These are phyloP conservation scores for Paramecium primaurelia DNA, from an alignment of 73 alveolate genomes.

Conservation along the genomic window DNA sequence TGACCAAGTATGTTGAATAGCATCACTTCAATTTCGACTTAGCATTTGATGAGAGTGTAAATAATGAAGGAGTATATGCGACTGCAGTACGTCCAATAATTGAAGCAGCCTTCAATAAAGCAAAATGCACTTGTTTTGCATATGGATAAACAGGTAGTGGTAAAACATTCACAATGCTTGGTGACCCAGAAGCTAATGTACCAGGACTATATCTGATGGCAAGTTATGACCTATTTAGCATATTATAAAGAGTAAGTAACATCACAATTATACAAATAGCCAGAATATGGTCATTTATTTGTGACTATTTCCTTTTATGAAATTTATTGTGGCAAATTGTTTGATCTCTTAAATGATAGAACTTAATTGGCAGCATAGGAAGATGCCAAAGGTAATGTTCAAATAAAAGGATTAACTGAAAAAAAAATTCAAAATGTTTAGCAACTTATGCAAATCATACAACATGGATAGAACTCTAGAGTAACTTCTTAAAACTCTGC, in stretches of 20 bases:
- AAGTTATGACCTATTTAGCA: constrained; percentile 88
- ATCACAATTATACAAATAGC: constrained; percentile 9
- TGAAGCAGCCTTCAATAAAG: constrained; percentile 81
- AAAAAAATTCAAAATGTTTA: constrained; percentile 75
- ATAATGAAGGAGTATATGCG: constrained; percentile 63
- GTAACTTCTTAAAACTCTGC: constrained; percentile 45
- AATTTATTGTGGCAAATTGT: constrained; percentile 99
- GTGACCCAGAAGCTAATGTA: constrained; percentile 80
- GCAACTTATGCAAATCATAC: constrained; percentile 76
- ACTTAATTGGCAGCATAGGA: constrained; percentile 92
- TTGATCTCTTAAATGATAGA: constrained; percentile 96
- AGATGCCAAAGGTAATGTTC: constrained; percentile 97
- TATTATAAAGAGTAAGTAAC: constrained; percentile 72
- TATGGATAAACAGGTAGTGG: constrained; percentile 98
- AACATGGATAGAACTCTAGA: constrained; percentile 73
- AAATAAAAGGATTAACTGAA: constrained; percentile 94
- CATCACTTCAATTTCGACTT: constrained; percentile 88
- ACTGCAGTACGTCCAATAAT: constrained; percentile 81
- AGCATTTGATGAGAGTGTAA: constrained; percentile 73
- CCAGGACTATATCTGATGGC: constrained; percentile 99
- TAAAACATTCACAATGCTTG: constrained; percentile 98
- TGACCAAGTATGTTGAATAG: constrained; percentile 73
- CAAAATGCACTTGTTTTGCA: constrained; percentile 95
- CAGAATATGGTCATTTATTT: constrained; percentile 70
- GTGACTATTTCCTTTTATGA: constrained; percentile 97